phyloP scores from a whole-genome alignment of 495 filamentous ascomycete genomes.

The Penicillium goetzii region DNA sequence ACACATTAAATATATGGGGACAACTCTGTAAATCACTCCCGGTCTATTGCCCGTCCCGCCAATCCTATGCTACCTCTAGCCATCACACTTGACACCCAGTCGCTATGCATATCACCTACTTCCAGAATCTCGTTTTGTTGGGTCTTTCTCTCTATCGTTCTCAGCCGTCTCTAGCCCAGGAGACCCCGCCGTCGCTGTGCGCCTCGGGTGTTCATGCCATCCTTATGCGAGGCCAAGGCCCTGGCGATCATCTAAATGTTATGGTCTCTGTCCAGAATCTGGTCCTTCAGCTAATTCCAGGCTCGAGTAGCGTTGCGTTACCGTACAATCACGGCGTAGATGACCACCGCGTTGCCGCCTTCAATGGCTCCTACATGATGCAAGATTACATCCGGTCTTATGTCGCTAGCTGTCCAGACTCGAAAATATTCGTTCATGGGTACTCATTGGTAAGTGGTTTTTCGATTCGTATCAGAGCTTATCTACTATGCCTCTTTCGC shows the following conservation, averaged over 20 bases:
- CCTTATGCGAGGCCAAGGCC: slow-evolving; percentile 32
- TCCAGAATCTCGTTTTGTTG: slow-evolving; percentile 18
- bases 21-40: background rate
- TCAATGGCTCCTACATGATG: slow-evolving; percentile 28
- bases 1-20: slow-evolving; percentile 16
- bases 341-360: slow-evolving; percentile 24
- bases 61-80: background rate
- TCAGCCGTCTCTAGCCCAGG: slow-evolving; percentile 18
- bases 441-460: slow-evolving; percentile 28
- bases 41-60: background rate
- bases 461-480: background rate
- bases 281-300: slow-evolving; percentile 32
- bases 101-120: slow-evolving; percentile 19
- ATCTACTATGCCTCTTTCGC: background rate
- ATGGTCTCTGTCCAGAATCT: slow-evolving; percentile 32
- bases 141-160: background rate
- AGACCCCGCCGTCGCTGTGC: slow-evolving; percentile 21
- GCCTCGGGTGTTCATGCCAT: slow-evolving; percentile 36
- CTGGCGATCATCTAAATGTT: slow-evolving; percentile 35
- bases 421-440: slow-evolving; percentile 31
- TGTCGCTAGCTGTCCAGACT: slow-evolving; percentile 26
- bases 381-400: slow-evolving; percentile 33
- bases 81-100: slow-evolving; percentile 8
- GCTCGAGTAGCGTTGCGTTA: slow-evolving; percentile 30
- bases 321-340: slow-evolving; percentile 28